These are phyloP conservation scores for Tetrahymena thermophila DNA, from an alignment of 73 alveolate genomes.

Conservation along the genomic window DNA sequence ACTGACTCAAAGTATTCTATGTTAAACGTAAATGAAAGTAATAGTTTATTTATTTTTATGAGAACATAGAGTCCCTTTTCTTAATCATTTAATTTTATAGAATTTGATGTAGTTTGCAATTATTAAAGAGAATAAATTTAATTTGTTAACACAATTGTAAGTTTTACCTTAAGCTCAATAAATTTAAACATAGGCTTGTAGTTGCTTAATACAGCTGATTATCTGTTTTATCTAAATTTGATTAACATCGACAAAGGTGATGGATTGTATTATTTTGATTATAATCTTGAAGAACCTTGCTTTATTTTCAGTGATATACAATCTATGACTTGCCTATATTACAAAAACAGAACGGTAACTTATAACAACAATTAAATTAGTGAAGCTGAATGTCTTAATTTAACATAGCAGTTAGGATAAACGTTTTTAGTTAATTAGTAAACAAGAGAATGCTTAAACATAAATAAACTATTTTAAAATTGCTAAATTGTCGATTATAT, in stretches of 20 bases:
- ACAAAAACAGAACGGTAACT: not conserved
- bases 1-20: not conserved
- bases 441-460: not conserved
- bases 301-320: not conserved
- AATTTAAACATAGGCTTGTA: not conserved
- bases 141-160: not conserved
- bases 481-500: not conserved
- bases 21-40: not conserved
- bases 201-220: not conserved
- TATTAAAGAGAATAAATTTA: not conserved
- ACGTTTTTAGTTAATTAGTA: not conserved
- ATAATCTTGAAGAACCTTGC: not conserved
- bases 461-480: too few relatives aligned
- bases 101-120: not conserved
- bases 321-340: not conserved
- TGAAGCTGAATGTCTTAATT: not conserved
- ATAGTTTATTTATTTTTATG: not conserved
- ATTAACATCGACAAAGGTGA: not conserved
- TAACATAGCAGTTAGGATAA: not conserved
- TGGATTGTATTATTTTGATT: not conserved
- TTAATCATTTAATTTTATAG: not conserved
- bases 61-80: not conserved
- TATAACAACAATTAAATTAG: not conserved
- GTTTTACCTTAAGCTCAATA: not conserved
- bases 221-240: not conserved